Evolutionary conservation across 306 rosid genomes (phyloP).

Genomic region (Corylus americana): DNA sequence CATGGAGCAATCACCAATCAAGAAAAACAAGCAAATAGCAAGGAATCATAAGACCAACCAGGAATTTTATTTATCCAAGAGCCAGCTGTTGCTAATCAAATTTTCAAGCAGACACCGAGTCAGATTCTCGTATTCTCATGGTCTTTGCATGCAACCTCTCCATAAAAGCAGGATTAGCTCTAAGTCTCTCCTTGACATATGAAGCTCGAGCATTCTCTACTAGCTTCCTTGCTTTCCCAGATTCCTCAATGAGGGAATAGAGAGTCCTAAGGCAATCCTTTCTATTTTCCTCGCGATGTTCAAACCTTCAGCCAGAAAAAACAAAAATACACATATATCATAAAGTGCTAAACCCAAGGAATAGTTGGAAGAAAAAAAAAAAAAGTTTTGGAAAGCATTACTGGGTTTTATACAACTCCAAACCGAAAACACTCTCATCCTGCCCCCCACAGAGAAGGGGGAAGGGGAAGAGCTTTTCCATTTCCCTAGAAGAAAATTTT

Average conservation of each 20-base stretch:
- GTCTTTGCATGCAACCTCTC: slow-evolving; percentile 72
- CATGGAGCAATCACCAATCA: slow-evolving; percentile 20
- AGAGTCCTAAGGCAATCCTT: slow-evolving; percentile 95
- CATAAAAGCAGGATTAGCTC: slow-evolving; percentile 79
- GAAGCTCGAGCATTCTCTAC: slow-evolving; percentile 69
- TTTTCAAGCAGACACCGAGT: slow-evolving; percentile 44
- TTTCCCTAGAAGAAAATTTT: not conserved
- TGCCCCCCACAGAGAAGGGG: not conserved
- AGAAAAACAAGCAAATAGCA: slow-evolving; percentile 24
- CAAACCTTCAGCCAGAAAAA: slow-evolving; percentile 53
- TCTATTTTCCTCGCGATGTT: slow-evolving; percentile 94
- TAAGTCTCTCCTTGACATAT: slow-evolving; percentile 80
- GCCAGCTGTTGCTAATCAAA: slow-evolving; percentile 1
- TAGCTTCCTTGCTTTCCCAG: slow-evolving; percentile 85
- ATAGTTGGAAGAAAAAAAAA: not conserved
- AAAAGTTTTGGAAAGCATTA: not conserved
- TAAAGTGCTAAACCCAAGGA: not conserved
- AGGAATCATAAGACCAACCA: slow-evolving; percentile 24
- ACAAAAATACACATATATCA: not conserved
- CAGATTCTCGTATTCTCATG: slow-evolving; percentile 45
- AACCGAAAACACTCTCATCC: too few species aligned
- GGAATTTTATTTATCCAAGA: slow-evolving; percentile 8
- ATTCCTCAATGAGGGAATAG: slow-evolving; percentile 83
- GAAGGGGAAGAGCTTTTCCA: not conserved
- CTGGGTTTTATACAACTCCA: not conserved